A percentile compares a stretch with the other conserved stretches of the same genome.
Conservation (phyloP, 306 rosid genomes). For the Prunus mira region DNA sequence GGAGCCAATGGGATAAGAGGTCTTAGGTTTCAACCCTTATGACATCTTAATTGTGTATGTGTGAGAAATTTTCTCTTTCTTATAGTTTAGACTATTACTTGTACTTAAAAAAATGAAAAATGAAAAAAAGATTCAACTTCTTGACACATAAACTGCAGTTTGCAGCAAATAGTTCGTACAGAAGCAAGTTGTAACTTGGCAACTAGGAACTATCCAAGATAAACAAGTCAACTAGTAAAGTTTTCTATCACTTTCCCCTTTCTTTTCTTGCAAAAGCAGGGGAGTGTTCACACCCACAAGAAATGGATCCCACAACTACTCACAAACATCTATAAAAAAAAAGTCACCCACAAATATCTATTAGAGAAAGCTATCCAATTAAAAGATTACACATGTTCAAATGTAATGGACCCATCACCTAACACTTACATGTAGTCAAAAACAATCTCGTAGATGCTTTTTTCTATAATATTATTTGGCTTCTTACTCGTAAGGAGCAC, state of each 20-base stretch:
- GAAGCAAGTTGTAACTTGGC: not conserved
- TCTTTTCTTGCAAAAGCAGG: not conserved
- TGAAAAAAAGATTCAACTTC: not conserved
- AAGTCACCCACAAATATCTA: not conserved
- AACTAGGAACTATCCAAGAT: not conserved
- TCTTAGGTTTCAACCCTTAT: rapidly evolving
- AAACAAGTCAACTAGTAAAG: not conserved
- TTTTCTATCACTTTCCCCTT: not conserved
- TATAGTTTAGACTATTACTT: too few relatives aligned
- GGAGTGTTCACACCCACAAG: not conserved
- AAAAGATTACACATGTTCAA: too few relatives aligned
- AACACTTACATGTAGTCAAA: too few relatives aligned
- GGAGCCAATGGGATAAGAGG: too few relatives aligned
- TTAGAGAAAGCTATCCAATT: too few relatives aligned
- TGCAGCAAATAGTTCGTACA: not conserved
- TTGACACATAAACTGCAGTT: not conserved
- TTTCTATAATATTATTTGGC: too few relatives aligned
- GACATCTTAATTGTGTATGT: too few relatives aligned
- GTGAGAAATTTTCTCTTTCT: rapidly evolving
- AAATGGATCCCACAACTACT: not conserved
- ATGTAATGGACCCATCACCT: too few relatives aligned
- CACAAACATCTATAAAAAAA: not conserved
- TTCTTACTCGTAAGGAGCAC: too few relatives aligned
- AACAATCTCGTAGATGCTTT: too few relatives aligned
- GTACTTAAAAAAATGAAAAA: too few relatives aligned